A percentile compares a stretch with the other conserved stretches of the same genome.
Conservation (phyloP, 2,329 filamentous ascomycete species). For the Tolypocladium endophyticum region DNA sequence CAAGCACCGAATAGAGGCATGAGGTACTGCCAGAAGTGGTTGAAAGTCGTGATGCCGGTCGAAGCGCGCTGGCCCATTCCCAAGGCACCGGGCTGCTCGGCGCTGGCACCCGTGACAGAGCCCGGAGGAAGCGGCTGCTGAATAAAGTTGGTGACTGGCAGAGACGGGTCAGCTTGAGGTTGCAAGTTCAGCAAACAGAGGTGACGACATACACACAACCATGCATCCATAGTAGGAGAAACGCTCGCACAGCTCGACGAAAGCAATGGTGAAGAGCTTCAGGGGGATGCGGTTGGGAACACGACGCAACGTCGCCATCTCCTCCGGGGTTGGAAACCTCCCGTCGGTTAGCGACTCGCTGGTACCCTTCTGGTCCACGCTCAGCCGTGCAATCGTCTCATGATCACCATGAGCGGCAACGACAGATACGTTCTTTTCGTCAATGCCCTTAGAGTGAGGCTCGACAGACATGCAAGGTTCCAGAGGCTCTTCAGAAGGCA, state of each 20-base stretch:
- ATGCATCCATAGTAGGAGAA: constrained; percentile 69
- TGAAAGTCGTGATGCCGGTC: constrained; percentile 38
- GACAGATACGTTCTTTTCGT: neutral
- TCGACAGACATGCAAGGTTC: neutral
- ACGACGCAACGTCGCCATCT: constrained; percentile 48
- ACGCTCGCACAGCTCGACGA: constrained; percentile 65
- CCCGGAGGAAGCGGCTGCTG: constrained; percentile 41
- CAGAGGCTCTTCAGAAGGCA: neutral
- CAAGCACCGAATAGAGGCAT: constrained; percentile 45
- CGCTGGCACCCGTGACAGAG: constrained; percentile 40
- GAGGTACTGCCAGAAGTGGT: constrained; percentile 51
- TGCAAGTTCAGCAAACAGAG: neutral
- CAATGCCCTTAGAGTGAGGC: neutral
- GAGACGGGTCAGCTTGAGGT: neutral
- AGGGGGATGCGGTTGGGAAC: constrained; percentile 55
- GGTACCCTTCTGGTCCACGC: neutral
- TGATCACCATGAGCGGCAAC: neutral
- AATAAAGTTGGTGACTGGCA: constrained; percentile 46
- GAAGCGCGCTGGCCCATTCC: constrained; percentile 48
- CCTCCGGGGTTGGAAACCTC: constrained; percentile 48
- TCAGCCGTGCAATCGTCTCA: neutral
- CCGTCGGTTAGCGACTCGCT: neutral
- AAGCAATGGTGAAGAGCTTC: constrained; percentile 57
- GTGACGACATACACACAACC: constrained; percentile 37
- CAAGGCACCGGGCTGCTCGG: constrained; percentile 38